These are phyloP conservation scores for Trametes sp. DNA, from an alignment of 1,284 basidiomycete genomes.

Conservation along the genomic window DNA sequence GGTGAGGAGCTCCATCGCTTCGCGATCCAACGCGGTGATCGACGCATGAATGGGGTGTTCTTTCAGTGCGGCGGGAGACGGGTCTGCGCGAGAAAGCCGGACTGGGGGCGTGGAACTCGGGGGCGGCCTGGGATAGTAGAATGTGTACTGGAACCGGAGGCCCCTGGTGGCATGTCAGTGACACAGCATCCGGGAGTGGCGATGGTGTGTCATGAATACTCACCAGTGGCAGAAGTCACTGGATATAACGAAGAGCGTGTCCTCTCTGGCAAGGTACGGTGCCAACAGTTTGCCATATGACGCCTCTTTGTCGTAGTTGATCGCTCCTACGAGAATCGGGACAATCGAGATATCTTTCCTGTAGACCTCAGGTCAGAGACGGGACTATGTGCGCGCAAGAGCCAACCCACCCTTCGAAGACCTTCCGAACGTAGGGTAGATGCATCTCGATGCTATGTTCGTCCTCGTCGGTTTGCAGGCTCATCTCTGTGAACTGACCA, in stretches of 20 bases:
- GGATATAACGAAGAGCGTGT: slow-evolving; percentile 91
- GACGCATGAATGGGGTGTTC: slow-evolving; percentile 71
- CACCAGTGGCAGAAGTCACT: slow-evolving; percentile 99
- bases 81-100: slow-evolving; percentile 55
- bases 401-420: slow-evolving; percentile 76
- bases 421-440: slow-evolving; percentile 89
- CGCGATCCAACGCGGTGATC: slow-evolving; percentile 79
- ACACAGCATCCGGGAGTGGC: background rate
- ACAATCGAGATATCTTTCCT: slow-evolving; percentile 84
- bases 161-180: slow-evolving; percentile 67
- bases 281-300: slow-evolving; percentile 78
- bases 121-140: slow-evolving; percentile 82
- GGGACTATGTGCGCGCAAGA: background rate
- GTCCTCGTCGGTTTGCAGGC: slow-evolving; percentile 79
- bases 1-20: slow-evolving; percentile 79
- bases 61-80: slow-evolving; percentile 48
- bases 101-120: slow-evolving; percentile 56
- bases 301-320: slow-evolving; percentile 67
- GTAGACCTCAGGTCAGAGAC: background rate
- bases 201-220: slow-evolving; percentile 23
- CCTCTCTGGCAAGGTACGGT: slow-evolving; percentile 77
- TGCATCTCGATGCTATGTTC: slow-evolving; percentile 99
- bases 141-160: slow-evolving; percentile 88
- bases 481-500: slow-evolving; percentile 78
- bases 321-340: slow-evolving; percentile 91